These are phyloP conservation scores for Actinidia arguta DNA, from an alignment of 179 eudicot species.

Conservation along the genomic window DNA sequence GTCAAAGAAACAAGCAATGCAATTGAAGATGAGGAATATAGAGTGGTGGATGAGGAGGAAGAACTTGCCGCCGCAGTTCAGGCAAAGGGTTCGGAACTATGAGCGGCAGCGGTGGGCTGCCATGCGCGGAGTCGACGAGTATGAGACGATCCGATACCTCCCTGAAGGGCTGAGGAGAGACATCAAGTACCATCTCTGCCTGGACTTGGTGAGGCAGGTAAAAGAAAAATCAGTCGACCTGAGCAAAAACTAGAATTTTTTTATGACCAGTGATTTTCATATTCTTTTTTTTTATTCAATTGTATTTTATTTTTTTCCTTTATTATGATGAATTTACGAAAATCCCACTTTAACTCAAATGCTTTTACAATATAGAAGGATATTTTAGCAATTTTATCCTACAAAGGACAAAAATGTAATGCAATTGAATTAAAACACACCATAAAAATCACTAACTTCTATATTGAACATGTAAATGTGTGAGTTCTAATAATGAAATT, in stretches of 20 bases:
- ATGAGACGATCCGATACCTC: constrained; percentile 89
- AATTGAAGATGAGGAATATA: constrained; percentile 89
- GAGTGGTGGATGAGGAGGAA: constrained; percentile 99
- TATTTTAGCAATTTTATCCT: too few species aligned
- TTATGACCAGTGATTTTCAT: too few species aligned
- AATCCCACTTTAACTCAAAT: too few species aligned
- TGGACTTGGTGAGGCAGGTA: constrained; percentile 96
- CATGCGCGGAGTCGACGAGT: constrained; percentile 97
- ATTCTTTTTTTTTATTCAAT: too few species aligned
- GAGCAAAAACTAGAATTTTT: too few species aligned
- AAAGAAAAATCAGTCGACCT: not conserved
- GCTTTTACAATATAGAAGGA: too few species aligned
- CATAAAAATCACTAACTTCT: too few species aligned
- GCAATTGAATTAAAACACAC: too few species aligned
- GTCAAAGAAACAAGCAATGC: constrained; percentile 97
- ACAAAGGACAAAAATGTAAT: too few species aligned
- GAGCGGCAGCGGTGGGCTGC: constrained; percentile 99
- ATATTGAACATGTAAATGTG: not conserved
- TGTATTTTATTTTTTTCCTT: too few species aligned
- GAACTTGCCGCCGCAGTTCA: constrained; percentile 62
- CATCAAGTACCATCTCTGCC: constrained; percentile 91
- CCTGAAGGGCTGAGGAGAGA: constrained; percentile 98
- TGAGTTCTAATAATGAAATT: not conserved
- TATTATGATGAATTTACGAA: too few species aligned
- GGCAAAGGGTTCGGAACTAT: constrained; percentile 87